These are phyloP conservation scores for Knoxdaviesia proteae DNA, from an alignment of 2,329 filamentous ascomycete species.

Conservation along the genomic window DNA sequence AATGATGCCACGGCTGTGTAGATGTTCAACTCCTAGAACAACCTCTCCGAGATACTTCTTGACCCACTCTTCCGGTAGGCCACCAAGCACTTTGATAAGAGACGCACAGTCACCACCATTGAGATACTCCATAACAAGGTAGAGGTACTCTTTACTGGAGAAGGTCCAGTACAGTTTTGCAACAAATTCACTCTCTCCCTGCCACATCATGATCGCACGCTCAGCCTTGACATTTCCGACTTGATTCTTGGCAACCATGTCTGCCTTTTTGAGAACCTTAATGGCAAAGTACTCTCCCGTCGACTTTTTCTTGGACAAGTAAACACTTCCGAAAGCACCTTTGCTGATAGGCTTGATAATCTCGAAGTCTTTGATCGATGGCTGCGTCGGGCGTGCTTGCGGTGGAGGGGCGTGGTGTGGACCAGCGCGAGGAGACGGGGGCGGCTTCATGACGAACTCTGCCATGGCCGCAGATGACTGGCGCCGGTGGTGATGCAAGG, in stretches of 20 bases:
- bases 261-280: conserved; percentile 96
- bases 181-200: conserved; percentile 96
- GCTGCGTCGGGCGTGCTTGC: conserved; percentile 71
- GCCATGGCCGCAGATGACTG: conserved; percentile 84
- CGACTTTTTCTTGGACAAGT: conserved; percentile 94
- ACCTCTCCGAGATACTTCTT: conserved; percentile 96
- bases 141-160: conserved; percentile 96
- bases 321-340: conserved; percentile 93
- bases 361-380: conserved; percentile 97
- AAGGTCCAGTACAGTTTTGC: conserved; percentile 99
- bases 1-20: conserved; percentile 85
- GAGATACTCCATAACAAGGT: conserved; percentile 96
- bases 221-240: conserved; percentile 98
- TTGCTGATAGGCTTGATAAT: conserved; percentile 99
- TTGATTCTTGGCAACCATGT: conserved; percentile 99
- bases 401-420: conserved; percentile 58
- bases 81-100: conserved; percentile 81
- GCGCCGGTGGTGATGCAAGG: conserved; percentile 51
- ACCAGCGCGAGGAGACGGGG: conserved; percentile 63
- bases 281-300: conserved; percentile 98
- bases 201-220: conserved; percentile 99
- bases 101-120: conserved; percentile 96
- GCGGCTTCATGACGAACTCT: conserved; percentile 40
- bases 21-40: conserved; percentile 85
- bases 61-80: conserved; percentile 88